phyloP scores from a whole-genome alignment of 148 eudicot genomes.

The Heliosperma pusillum region DNA sequence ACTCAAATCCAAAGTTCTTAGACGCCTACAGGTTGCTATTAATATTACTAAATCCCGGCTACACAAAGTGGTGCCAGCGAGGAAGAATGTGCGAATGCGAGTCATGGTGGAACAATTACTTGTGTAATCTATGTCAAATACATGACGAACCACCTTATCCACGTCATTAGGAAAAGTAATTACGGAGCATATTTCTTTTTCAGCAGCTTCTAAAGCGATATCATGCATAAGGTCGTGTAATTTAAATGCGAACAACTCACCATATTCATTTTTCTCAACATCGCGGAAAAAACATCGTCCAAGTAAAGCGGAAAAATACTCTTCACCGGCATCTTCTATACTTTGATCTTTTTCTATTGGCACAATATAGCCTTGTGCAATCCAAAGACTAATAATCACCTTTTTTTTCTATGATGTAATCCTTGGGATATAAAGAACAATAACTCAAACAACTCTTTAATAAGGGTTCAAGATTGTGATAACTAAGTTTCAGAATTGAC shows the following conservation, averaged over 20 bases:
- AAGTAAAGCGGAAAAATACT: background rate
- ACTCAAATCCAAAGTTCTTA: slow-evolving; percentile 10
- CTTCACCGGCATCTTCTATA: slow-evolving; percentile 10
- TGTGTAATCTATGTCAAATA: background rate
- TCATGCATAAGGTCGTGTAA: slow-evolving; percentile 16
- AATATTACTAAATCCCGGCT: background rate
- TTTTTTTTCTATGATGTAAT: background rate
- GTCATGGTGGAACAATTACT: background rate
- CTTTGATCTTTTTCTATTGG: slow-evolving; percentile 1
- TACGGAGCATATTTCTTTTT: background rate
- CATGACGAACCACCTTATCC: slow-evolving; percentile 2
- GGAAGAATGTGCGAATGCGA: slow-evolving; percentile 6
- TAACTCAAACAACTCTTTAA: slow-evolving; percentile 14
- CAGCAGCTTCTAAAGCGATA: background rate
- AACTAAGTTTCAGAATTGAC: slow-evolving; percentile 18
- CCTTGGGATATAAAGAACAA: slow-evolving; percentile 13
- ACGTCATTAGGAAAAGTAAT: background rate
- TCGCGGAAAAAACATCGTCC: slow-evolving; percentile 17
- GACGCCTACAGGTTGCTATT: background rate
- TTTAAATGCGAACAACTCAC: background rate
- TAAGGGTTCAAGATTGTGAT: background rate
- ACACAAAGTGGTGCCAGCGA: background rate
- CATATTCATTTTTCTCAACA: background rate
- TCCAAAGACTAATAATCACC: slow-evolving; percentile 13
- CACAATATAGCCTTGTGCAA: slow-evolving; percentile 15